Evolutionary conservation across 2,329 filamentous ascomycete genomes (phyloP), one percentile per base, ranked within the genome.

Genomic region (Amauroascus niger): DNA sequence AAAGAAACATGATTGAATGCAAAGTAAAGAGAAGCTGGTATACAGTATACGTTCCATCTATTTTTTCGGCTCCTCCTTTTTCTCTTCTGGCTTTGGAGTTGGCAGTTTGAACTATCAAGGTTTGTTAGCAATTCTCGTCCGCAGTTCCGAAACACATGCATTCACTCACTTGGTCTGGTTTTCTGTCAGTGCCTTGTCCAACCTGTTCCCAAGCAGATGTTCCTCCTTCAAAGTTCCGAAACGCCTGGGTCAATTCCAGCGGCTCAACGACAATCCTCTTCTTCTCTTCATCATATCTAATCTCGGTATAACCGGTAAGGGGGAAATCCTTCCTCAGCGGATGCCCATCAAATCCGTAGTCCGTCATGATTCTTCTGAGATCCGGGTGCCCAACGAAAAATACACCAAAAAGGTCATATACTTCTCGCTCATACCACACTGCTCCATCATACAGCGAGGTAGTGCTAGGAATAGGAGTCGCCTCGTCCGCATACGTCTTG

Each of bases 211-310:
- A 86, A 39, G 76, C 79, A 60, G 83, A 82, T 45, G 82, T 83
- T 54, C 89, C 88, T 57, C 90, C 89, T 74, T 96, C 90, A 67
- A 98, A 98, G 76, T 98, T 97, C 64, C 93, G 84, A 83, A 94
- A 98, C 6, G 94, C 93, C 74, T 98, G 93, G 13, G 93, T 97
- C 72, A 98, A 80, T 77, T 98, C 93, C 48, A 98, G 78, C 39
- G 94, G 93, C 78, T 98, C 94, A 30, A 94, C 91, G 57, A 98
- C 91, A 68, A 98, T 96, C 58, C 93, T 83, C 83, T 98, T 98
- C 87, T 96, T 98, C 80, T 98, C 94, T 75, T 98, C 93, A 63
- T 98, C 93, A 68, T 94, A 98, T 67, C 93, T 81, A 62, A 98
- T 86, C 76, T 98, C 94, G 32, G 93, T 98, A 77, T 98, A 98